These are phyloP conservation scores for Xylaria sp. DNA, from an alignment of 2,329 filamentous ascomycete genomes.

Conservation along the genomic window DNA sequence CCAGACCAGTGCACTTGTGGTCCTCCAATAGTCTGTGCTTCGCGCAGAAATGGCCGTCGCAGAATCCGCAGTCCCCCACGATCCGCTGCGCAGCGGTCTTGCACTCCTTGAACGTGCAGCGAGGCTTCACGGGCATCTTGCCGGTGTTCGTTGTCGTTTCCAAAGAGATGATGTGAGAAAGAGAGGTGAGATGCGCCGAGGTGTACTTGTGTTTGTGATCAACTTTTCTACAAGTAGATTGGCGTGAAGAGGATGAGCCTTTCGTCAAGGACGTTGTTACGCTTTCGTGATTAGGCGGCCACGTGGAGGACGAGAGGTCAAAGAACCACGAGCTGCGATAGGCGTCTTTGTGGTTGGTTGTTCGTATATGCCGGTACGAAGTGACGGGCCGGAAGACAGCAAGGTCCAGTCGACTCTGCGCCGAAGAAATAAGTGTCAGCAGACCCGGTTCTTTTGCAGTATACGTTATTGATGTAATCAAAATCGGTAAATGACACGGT, in stretches of 20 bases:
- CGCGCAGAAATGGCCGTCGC: conserved; percentile 91
- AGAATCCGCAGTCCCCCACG: conserved; percentile 96
- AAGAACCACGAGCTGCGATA: conserved; percentile 17
- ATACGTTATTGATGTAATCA: conserved; percentile 13
- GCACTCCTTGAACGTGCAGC: conserved; percentile 91
- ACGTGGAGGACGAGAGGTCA: conserved; percentile 20
- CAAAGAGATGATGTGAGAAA: not conserved
- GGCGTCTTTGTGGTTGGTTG: conserved; percentile 27
- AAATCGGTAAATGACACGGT: conserved; percentile 29
- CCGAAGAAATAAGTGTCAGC: conserved; percentile 36
- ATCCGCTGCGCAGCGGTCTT: conserved; percentile 89
- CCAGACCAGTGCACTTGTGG: conserved; percentile 90
- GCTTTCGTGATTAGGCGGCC: conserved; percentile 21
- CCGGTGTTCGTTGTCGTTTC: conserved; percentile 38
- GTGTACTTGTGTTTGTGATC: not conserved
- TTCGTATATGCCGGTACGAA: conserved; percentile 16
- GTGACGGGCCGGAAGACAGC: conserved; percentile 8
- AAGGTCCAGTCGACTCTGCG: conserved; percentile 22
- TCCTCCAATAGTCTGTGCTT: conserved; percentile 94
- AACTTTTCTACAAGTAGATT: not conserved
- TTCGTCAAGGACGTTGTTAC: not conserved
- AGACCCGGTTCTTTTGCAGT: conserved; percentile 18
- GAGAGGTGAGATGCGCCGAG: conserved; percentile 4
- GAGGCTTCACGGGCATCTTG: conserved; percentile 80
- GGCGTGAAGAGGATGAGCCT: not conserved